phyloP scores from a whole-genome alignment of 805 yeast genomes.

The Starmerella potacharoeniae region DNA sequence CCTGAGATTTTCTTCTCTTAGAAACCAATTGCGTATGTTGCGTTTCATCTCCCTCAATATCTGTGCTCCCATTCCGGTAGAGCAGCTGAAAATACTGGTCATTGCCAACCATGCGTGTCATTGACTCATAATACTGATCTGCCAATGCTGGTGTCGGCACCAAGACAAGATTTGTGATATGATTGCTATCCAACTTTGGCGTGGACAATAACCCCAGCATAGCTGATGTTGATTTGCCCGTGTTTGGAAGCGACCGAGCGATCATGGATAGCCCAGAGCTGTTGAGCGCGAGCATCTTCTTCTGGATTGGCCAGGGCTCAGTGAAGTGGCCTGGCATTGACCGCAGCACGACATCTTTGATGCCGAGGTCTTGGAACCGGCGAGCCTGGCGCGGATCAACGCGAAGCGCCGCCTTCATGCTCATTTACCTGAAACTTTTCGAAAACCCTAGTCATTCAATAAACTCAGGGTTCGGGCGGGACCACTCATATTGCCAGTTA shows the following conservation, averaged over 20 bases:
- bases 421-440: constrained; percentile 1
- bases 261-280: constrained; percentile 25
- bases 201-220: constrained; percentile 22
- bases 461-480: constrained; percentile 3
- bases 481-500: neutral
- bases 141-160: constrained; percentile 30
- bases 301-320: constrained; percentile 25
- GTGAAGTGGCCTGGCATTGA: constrained; percentile 5
- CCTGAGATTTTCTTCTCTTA: neutral
- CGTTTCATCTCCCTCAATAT: constrained; percentile 14
- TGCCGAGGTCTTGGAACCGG: constrained; percentile 20
- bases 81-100: constrained; percentile 9
- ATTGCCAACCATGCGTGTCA: neutral
- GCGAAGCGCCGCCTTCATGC: constrained; percentile 8
- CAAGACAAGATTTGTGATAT: constrained; percentile 24
- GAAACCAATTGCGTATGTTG: constrained; percentile 22
- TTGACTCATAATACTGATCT: constrained; percentile 24
- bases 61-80: constrained; percentile 22
- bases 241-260: constrained; percentile 26
- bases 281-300: constrained; percentile 24
- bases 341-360: constrained; percentile 10
- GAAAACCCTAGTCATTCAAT: neutral
- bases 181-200: neutral
- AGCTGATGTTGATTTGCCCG: constrained; percentile 30
- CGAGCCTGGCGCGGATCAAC: constrained; percentile 23